Conservation (phyloP, 345 rosid genomes). For the Nephelium lappaceum region DNA sequence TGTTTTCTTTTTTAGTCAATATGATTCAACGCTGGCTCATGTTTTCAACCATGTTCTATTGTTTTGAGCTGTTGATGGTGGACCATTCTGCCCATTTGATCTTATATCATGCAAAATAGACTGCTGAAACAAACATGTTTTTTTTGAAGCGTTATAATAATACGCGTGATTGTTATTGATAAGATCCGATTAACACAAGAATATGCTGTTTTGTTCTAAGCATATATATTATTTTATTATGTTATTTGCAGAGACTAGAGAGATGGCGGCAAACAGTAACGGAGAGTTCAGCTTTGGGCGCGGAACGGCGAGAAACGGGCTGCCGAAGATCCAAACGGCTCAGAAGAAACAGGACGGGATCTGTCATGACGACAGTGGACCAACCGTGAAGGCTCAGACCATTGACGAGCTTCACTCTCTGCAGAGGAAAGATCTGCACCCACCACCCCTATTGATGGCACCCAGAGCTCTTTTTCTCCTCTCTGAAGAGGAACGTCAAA, state of each 20-base stretch:
- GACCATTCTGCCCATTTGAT: neutral
- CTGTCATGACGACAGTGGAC: conserved; percentile 74
- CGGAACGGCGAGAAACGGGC: conserved; percentile 37
- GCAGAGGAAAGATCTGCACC: conserved; percentile 88
- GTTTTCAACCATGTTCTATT: neutral
- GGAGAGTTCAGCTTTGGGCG: conserved; percentile 40
- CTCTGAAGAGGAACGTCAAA: conserved; percentile 78
- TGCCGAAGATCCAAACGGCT: conserved; percentile 55
- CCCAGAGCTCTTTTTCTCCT: conserved; percentile 43
- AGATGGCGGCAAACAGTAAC: conserved; percentile 45
- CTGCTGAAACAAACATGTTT: neutral
- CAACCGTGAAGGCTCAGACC: conserved; percentile 82
- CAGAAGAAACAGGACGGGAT: conserved; percentile 39
- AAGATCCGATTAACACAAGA: neutral
- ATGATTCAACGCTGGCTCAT: too few relatives aligned
- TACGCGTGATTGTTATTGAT: neutral
- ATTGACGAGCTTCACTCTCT: conserved; percentile 94
- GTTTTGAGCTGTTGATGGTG: neutral
- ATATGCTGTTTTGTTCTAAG: neutral
- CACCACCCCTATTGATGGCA: conserved; percentile 60
- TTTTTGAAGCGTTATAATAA: neutral
- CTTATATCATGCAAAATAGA: neutral
- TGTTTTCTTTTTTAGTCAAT: too few relatives aligned
- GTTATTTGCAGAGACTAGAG: conserved; percentile 6
- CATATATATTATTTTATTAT: neutral